Evolutionary conservation across 495 filamentous ascomycete species (phyloP).

Genomic region (Eremomyces bilateralis): DNA sequence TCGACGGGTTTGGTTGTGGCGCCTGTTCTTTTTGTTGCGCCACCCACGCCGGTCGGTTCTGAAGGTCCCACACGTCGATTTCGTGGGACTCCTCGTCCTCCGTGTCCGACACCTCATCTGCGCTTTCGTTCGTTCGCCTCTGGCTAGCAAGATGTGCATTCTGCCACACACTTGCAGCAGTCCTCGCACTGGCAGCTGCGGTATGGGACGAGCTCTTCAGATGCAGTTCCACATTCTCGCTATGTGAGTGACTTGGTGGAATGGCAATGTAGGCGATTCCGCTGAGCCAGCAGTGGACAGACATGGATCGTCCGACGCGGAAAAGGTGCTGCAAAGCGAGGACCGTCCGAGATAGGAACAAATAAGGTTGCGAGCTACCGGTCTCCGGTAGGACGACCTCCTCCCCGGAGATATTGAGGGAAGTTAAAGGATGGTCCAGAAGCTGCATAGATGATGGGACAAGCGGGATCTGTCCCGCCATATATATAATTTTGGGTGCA

Average conservation of each 20-base stretch:
- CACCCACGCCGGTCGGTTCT: slow-evolving; percentile 26
- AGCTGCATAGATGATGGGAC: slow-evolving; percentile 62
- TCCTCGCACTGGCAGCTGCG: background rate
- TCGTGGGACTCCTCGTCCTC: slow-evolving; percentile 24
- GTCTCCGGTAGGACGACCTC: background rate
- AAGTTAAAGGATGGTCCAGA: background rate
- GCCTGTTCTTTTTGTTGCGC: slow-evolving; percentile 14
- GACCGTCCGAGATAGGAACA: too few species aligned
- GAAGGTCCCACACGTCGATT: slow-evolving; percentile 54
- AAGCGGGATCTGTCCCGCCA: slow-evolving; percentile 86
- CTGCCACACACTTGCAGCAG: slow-evolving; percentile 22
- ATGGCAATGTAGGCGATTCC: slow-evolving; percentile 46
- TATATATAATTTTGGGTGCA: slow-evolving; percentile 23
- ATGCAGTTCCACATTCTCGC: background rate
- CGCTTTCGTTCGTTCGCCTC: slow-evolving; percentile 7
- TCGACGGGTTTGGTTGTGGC: slow-evolving; percentile 1
- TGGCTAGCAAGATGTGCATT: slow-evolving; percentile 20
- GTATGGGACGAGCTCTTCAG: background rate
- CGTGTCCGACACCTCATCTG: slow-evolving; percentile 12
- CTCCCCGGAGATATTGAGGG: too few species aligned
- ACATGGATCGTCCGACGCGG: slow-evolving; percentile 53
- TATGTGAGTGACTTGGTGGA: background rate
- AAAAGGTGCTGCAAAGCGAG: slow-evolving; percentile 76
- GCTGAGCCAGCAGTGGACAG: slow-evolving; percentile 50
- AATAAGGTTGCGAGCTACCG: slow-evolving; percentile 2